These are phyloP conservation scores for Alternaria brassicicola DNA, from an alignment of 2,329 filamentous ascomycete species.

Conservation along the genomic window DNA sequence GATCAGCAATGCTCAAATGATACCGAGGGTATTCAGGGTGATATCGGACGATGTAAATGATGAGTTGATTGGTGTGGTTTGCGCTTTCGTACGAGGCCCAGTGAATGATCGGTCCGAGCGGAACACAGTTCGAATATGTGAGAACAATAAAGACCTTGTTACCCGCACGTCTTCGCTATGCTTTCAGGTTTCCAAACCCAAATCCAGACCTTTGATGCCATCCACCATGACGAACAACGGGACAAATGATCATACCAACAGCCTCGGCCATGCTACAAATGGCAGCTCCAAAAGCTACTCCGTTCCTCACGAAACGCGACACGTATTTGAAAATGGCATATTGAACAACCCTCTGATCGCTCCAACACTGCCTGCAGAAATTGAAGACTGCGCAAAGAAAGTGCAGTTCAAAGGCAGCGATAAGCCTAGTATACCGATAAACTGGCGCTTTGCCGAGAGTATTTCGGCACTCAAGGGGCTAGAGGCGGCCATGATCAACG, in stretches of 20 bases:
- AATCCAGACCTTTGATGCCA: neutral
- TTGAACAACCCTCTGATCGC: conserved; percentile 52
- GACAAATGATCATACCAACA: conserved; percentile 3
- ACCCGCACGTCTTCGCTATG: neutral
- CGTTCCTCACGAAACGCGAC: conserved; percentile 33
- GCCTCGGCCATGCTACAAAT: conserved; percentile 13
- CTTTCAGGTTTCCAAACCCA: neutral
- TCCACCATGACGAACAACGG: neutral
- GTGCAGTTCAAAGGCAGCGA: conserved; percentile 54
- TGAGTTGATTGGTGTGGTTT: neutral
- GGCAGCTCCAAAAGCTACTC: conserved; percentile 29
- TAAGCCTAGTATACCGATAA: conserved; percentile 58
- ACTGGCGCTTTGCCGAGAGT: conserved; percentile 63
- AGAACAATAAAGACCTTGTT: neutral
- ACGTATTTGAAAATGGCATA: conserved; percentile 49
- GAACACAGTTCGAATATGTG: neutral
- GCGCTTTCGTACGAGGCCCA: neutral
- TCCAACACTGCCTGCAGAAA: conserved; percentile 46
- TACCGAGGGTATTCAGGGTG: neutral
- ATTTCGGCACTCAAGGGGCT: conserved; percentile 58
- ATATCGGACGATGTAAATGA: neutral
- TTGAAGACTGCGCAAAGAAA: conserved; percentile 42
- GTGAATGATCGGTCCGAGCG: neutral
- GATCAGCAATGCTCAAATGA: neutral
- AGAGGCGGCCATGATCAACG: conserved; percentile 56